Evolutionary conservation across 106 monocot species (phyloP).

Genomic region (Agapanthus africanus): DNA sequence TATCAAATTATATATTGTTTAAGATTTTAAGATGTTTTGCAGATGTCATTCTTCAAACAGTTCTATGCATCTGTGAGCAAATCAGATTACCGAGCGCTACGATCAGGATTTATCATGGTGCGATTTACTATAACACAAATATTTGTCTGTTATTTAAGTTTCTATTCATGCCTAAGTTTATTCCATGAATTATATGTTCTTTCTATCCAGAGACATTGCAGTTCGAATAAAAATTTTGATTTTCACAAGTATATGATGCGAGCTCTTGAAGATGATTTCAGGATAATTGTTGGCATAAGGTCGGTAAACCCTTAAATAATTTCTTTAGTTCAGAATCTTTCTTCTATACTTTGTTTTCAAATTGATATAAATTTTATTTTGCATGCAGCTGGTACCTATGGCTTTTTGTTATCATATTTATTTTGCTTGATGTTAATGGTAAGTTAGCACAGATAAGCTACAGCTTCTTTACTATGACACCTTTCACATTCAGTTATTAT

Average conservation of each 20-base stretch:
- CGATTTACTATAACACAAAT: too few relatives aligned
- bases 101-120: slow-evolving; percentile 68
- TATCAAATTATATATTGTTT: too few relatives aligned
- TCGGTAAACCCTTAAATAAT: slow-evolving; percentile 7
- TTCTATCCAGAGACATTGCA: slow-evolving; percentile 42
- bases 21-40: slow-evolving; percentile 12
- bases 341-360: background rate
- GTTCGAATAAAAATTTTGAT: slow-evolving; percentile 40
- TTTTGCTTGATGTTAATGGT: slow-evolving; percentile 60
- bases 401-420: slow-evolving; percentile 62
- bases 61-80: slow-evolving; percentile 66
- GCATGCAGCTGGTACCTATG: slow-evolving; percentile 68
- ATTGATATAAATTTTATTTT: background rate
- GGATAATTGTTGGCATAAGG: slow-evolving; percentile 72
- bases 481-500: background rate
- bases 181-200: background rate
- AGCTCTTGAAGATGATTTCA: slow-evolving; percentile 76
- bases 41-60: slow-evolving; percentile 83
- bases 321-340: background rate
- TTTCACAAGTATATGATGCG: slow-evolving; percentile 82
- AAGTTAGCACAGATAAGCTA: background rate
- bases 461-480: background rate
- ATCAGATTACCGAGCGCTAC: slow-evolving; percentile 63
- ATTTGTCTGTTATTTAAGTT: too few relatives aligned
- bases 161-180: background rate